phyloP scores from a whole-genome alignment of 2,329 filamentous ascomycete genomes.

The Aspergillus sp. region DNA sequence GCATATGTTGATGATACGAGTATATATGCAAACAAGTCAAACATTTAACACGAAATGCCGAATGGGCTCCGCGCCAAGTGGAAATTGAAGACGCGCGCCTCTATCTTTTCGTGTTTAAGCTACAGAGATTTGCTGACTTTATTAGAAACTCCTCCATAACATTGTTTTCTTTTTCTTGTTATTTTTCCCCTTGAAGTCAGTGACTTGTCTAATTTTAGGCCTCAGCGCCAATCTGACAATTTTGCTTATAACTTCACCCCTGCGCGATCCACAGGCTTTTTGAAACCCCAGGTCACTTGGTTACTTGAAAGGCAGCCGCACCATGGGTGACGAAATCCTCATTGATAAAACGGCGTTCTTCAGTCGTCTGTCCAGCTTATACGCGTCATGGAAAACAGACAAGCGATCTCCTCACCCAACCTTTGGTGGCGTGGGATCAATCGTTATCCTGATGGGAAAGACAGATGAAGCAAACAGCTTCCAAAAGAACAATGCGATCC shows the following conservation, averaged over 20 bases:
- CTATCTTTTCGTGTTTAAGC: constrained; percentile 8
- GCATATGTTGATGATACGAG: neutral
- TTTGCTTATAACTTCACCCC: neutral
- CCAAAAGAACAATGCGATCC: constrained; percentile 94
- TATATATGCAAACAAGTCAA: constrained; percentile 21
- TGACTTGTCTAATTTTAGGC: neutral
- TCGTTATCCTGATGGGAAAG: constrained; percentile 91
- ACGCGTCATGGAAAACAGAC: constrained; percentile 93
- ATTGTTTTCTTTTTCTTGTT: neutral
- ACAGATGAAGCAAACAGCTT: constrained; percentile 84
- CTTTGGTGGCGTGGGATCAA: constrained; percentile 83
- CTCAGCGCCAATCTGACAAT: neutral
- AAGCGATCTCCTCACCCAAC: constrained; percentile 81
- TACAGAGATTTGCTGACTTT: neutral
- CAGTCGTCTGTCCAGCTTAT: constrained; percentile 83
- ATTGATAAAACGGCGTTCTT: constrained; percentile 95
- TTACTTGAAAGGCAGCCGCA: constrained; percentile 18
- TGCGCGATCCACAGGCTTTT: constrained; percentile 1
- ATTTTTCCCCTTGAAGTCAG: neutral
- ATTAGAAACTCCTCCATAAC: neutral
- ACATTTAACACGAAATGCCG: constrained; percentile 7
- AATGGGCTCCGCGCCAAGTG: neutral
- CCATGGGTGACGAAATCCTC: constrained; percentile 78
- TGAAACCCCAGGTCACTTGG: constrained; percentile 7
- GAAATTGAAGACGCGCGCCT: constrained; percentile 3